phyloP scores from a whole-genome alignment of 2,329 filamentous ascomycete species.

The Tolypocladium pustulatum region DNA sequence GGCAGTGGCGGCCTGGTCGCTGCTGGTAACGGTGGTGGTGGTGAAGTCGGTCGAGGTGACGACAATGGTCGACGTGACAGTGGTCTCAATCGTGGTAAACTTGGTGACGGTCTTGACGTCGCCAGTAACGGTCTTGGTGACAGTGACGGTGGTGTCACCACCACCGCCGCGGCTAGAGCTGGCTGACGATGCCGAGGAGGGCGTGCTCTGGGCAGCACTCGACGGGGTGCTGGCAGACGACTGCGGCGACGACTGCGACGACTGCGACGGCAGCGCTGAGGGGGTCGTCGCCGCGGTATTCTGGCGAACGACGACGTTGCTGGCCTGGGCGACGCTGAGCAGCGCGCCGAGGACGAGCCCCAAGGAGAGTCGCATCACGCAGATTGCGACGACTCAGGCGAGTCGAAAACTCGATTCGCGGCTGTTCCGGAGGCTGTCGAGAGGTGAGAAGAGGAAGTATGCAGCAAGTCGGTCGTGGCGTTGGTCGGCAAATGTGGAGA shows the following conservation, averaged over 20 bases:
- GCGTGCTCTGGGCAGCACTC: not conserved
- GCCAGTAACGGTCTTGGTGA: constrained; percentile 20
- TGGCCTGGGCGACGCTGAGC: constrained; percentile 8
- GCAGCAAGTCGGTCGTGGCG: not conserved
- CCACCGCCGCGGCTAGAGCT: not conserved
- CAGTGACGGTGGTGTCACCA: constrained; percentile 13
- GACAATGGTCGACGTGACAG: constrained; percentile 19
- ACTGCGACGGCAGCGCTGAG: not conserved
- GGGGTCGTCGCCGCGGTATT: not conserved
- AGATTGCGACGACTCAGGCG: not conserved
- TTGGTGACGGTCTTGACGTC: constrained; percentile 15
- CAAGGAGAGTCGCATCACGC: constrained; percentile 11
- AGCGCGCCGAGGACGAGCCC: constrained; percentile 12
- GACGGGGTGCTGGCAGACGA: not conserved
- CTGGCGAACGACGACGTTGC: constrained; percentile 6
- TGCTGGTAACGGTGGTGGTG: constrained; percentile 26
- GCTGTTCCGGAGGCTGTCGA: not conserved
- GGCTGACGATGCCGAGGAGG: not conserved
- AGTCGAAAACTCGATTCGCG: not conserved
- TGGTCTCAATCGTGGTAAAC: constrained; percentile 18
- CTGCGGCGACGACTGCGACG: not conserved
- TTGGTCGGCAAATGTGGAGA: not conserved
- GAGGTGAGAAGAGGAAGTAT: not conserved
- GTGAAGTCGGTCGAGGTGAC: constrained; percentile 23
- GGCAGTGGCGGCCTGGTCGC: constrained; percentile 21